Conservation (phyloP, 2,329 filamentous ascomycete species). For the Aphanocladium album region DNA sequence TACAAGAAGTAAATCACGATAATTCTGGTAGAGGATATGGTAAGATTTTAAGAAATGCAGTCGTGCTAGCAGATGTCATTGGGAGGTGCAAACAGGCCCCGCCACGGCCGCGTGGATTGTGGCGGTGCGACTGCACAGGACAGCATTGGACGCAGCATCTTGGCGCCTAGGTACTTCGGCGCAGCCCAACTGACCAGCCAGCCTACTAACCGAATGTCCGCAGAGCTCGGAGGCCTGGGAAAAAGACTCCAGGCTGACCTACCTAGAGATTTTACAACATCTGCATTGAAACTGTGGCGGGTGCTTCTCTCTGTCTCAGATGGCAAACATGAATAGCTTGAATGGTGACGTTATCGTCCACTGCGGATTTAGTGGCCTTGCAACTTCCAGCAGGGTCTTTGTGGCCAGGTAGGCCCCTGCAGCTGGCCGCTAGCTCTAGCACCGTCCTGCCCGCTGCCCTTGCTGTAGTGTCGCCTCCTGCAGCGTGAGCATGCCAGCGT, state of each 20-base stretch:
- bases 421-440: no score
- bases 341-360: background rate
- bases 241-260: no score
- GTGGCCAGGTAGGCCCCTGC: background rate
- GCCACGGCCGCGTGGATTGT: conserved; percentile 20
- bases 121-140: conserved; percentile 17
- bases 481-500: background rate
- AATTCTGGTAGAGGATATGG: background rate
- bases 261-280: no score
- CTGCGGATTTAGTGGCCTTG: background rate
- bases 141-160: background rate
- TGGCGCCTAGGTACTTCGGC: background rate
- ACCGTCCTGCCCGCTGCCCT: no score
- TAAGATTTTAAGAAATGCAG: background rate
- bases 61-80: conserved; percentile 1
- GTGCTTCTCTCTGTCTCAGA: background rate
- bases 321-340: background rate
- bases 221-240: no score
- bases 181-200: background rate
- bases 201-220: background rate
- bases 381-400: background rate
- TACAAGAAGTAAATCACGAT: background rate
- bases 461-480: background rate
- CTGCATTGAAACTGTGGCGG: background rate
- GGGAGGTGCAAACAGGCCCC: background rate